phyloP scores from a whole-genome alignment of 2,329 filamentous ascomycete species.

The Pezicula rhizophila region DNA sequence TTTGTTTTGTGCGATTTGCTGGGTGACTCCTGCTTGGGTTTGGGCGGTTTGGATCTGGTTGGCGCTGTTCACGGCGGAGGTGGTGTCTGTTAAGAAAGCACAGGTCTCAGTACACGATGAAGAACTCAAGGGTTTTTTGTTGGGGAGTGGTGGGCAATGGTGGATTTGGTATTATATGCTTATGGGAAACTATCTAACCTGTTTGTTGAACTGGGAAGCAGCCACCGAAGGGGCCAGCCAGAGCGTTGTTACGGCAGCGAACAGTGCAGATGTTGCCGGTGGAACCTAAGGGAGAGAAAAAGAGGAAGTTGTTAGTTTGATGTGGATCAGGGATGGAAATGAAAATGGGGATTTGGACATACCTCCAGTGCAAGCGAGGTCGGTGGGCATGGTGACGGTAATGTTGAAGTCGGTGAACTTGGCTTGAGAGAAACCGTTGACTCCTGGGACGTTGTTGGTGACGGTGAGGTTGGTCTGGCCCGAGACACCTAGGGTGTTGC shows the following conservation, averaged over 20 bases:
- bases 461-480: conserved; percentile 42
- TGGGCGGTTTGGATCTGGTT: conserved; percentile 40
- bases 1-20: conserved; percentile 45
- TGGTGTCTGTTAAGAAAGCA: conserved; percentile 28
- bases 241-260: conserved; percentile 52
- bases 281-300: conserved; percentile 31
- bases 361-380: conserved; percentile 46
- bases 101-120: not conserved
- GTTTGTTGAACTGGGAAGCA: conserved; percentile 53
- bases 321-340: not conserved
- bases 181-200: conserved; percentile 1
- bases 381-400: conserved; percentile 44
- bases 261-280: conserved; percentile 54
- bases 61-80: conserved; percentile 36
- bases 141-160: not conserved
- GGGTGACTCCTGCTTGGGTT: conserved; percentile 37
- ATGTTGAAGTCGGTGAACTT: conserved; percentile 53
- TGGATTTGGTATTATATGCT: not conserved
- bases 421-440: conserved; percentile 50
- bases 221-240: conserved; percentile 50
- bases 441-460: conserved; percentile 52
- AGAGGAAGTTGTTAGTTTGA: not conserved
- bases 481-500: conserved; percentile 32
- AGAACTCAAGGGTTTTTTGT: not conserved
- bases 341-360: conserved; percentile 18